These are phyloP conservation scores for Lagerstroemia speciosa DNA, from an alignment of 345 rosid species.

Conservation along the genomic window DNA sequence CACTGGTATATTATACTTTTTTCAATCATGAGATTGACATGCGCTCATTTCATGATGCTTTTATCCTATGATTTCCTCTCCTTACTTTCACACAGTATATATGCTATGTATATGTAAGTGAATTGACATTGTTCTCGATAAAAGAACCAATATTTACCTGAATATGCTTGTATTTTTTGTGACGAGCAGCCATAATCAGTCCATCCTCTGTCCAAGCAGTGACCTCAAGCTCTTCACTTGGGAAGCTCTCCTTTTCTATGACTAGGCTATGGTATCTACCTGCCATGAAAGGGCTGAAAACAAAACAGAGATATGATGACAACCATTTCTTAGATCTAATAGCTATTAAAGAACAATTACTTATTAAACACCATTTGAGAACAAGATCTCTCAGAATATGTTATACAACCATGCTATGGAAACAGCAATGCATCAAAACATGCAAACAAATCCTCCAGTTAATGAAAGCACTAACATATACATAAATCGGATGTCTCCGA, in stretches of 20 bases:
- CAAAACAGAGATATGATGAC: neutral
- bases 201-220: conserved; percentile 97
- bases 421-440: neutral
- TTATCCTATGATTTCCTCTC: neutral
- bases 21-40: neutral
- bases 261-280: conserved; percentile 94
- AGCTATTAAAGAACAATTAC: neutral
- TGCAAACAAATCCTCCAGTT: neutral
- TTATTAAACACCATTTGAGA: neutral
- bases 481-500: too few relatives aligned
- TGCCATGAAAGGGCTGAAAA: conserved; percentile 71
- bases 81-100: neutral
- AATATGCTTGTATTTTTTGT: conserved; percentile 61
- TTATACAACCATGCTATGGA: neutral
- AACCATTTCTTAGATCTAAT: neutral
- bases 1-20: neutral
- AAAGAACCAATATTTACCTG: conserved; percentile 37
- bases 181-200: conserved; percentile 91
- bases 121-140: neutral
- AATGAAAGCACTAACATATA: neutral
- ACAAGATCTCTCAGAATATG: neutral
- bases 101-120: neutral
- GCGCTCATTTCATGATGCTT: neutral
- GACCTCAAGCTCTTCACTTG: conserved; percentile 59
- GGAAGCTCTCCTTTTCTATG: conserved; percentile 71